Conservation (phyloP, 2,329 filamentous ascomycete species). For the Phialophora chinensis region DNA sequence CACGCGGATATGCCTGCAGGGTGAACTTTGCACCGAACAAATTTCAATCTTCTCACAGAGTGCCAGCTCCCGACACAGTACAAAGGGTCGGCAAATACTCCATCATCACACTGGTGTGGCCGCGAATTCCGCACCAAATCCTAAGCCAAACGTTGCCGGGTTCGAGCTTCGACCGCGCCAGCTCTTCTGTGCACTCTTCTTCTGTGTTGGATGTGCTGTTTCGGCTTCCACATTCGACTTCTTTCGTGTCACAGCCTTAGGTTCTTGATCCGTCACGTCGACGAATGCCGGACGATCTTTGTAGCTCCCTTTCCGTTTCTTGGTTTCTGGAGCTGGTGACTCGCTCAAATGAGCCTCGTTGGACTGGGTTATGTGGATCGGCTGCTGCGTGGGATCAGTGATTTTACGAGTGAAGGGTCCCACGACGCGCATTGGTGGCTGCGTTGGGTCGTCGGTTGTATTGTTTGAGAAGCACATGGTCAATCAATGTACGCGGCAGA, state of each 20-base stretch:
- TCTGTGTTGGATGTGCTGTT: neutral
- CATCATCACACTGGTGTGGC: neutral
- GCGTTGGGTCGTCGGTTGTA: slow-evolving; percentile 29
- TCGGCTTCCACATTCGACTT: neutral
- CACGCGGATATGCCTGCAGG: neutral
- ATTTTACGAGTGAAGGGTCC: slow-evolving; percentile 1
- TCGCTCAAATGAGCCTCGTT: slow-evolving; percentile 18
- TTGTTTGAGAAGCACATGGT: slow-evolving; percentile 31
- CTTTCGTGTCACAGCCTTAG: neutral
- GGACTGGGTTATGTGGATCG: slow-evolving; percentile 28
- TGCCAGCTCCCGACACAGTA: neutral
- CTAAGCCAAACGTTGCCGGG: slow-evolving; percentile 4
- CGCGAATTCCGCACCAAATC: slow-evolving; percentile 5
- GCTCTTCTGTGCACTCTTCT: slow-evolving; percentile 7
- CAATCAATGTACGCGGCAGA: neutral
- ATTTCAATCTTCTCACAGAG: neutral
- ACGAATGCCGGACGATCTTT: slow-evolving; percentile 11
- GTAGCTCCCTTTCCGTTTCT: slow-evolving; percentile 11
- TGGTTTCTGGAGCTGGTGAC: neutral
- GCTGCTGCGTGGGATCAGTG: slow-evolving; percentile 32
- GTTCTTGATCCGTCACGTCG: slow-evolving; percentile 14
- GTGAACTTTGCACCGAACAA: neutral
- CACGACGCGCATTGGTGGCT: slow-evolving; percentile 26
- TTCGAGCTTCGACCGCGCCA: slow-evolving; percentile 11
- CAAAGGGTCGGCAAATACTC: neutral